These are phyloP conservation scores for Trypanosomatidae sp. DNA, from an alignment of 208 protist species.

Conservation along the genomic window DNA sequence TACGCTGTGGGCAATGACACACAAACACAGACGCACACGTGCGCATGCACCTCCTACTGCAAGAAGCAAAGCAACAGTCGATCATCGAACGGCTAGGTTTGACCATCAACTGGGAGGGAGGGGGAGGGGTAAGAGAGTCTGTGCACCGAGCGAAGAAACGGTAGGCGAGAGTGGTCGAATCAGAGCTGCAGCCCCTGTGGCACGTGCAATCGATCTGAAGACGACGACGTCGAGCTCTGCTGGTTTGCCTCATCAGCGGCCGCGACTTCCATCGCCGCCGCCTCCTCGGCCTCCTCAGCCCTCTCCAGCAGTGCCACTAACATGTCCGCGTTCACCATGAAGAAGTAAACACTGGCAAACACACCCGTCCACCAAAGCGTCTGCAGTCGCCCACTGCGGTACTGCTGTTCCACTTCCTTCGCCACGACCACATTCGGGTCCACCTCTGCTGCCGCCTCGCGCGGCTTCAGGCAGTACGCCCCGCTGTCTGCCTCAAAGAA, in stretches of 20 bases:
- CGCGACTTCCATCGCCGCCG: neutral
- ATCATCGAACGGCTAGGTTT: neutral
- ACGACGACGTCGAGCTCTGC: neutral
- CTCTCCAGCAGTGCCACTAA: slow-evolving; percentile 40
- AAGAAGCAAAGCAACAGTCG: neutral
- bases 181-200: slow-evolving; percentile 1
- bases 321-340: slow-evolving; percentile 63
- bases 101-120: neutral
- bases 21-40: neutral
- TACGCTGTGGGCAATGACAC: neutral
- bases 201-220: neutral
- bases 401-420: slow-evolving; percentile 42
- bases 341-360: slow-evolving; percentile 69
- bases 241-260: neutral
- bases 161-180: neutral
- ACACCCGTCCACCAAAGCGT: slow-evolving; percentile 55
- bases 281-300: slow-evolving; percentile 33
- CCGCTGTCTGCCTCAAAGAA: slow-evolving; percentile 81
- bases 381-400: slow-evolving; percentile 44
- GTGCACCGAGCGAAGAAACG: neutral
- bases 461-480: slow-evolving; percentile 58
- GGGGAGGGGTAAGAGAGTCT: neutral
- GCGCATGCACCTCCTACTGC: neutral
- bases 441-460: slow-evolving; percentile 1
- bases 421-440: slow-evolving; percentile 4